A percentile compares a stretch with the other conserved stretches of the same genome.
Evolutionary conservation across 495 filamentous ascomycete species (phyloP).

Genomic region (Xylaria venustula): DNA sequence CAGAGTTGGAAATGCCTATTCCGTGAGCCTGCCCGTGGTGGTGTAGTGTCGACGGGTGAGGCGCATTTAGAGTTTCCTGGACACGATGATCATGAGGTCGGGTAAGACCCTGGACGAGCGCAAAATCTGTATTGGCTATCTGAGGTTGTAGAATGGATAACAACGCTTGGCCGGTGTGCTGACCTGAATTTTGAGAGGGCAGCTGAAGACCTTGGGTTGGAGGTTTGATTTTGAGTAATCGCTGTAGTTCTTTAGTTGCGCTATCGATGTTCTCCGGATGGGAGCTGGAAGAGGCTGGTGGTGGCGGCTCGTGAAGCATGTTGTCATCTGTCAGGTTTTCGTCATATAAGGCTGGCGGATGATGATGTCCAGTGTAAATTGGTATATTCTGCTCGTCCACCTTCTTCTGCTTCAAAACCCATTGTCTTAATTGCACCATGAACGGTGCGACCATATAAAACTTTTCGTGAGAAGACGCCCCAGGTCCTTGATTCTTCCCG

Average conservation of each 20-base stretch:
- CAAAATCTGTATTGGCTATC: constrained; percentile 24
- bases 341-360: constrained; percentile 28
- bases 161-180: constrained; percentile 47
- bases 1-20: constrained; percentile 31
- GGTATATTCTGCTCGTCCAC: constrained; percentile 48
- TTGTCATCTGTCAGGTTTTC: constrained; percentile 45
- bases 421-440: constrained; percentile 79
- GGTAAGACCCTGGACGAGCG: constrained; percentile 10
- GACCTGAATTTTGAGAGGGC: constrained; percentile 17
- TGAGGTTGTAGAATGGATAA: constrained; percentile 53
- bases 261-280: constrained; percentile 41
- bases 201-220: constrained; percentile 44
- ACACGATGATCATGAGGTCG: constrained; percentile 41
- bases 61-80: constrained; percentile 36
- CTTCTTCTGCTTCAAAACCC: constrained; percentile 82
- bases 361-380: constrained; percentile 10
- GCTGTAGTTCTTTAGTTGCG: constrained; percentile 62
- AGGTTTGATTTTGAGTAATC: constrained; percentile 61
- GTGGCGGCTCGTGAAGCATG: constrained; percentile 20
- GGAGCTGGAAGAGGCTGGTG: not conserved
- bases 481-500: constrained; percentile 49
- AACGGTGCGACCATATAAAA: constrained; percentile 99
- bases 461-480: constrained; percentile 70
- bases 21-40: constrained; percentile 40
- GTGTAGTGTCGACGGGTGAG: constrained; percentile 29